Evolutionary conservation across 495 filamentous ascomycete species (phyloP).

Genomic region (Hypomontagnella submonticulosa): DNA sequence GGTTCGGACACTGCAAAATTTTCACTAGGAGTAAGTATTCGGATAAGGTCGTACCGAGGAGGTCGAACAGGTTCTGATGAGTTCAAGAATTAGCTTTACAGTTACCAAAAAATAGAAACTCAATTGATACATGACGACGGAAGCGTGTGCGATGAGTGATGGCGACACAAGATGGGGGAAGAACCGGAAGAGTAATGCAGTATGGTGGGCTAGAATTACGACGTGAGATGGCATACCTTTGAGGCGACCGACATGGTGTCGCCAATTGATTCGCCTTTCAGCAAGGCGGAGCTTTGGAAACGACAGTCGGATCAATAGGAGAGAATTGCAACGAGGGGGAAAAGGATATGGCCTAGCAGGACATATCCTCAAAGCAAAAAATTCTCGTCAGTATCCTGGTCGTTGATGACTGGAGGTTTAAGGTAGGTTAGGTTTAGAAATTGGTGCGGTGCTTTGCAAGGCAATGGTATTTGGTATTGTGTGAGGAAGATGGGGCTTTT

Average conservation of each 20-base stretch:
- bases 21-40: conserved; percentile 41
- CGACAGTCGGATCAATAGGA: conserved; percentile 49
- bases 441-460: conserved; percentile 17
- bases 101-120: conserved; percentile 4
- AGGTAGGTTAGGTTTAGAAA: conserved; percentile 18
- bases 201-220: neutral
- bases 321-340: conserved; percentile 40
- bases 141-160: conserved; percentile 2
- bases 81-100: conserved; percentile 47
- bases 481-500: conserved; percentile 17
- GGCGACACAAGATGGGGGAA: neutral
- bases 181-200: neutral
- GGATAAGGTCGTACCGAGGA: conserved; percentile 76
- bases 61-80: conserved; percentile 82
- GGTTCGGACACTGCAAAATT: conserved; percentile 38
- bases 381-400: conserved; percentile 27
- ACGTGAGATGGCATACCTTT: conserved; percentile 60
- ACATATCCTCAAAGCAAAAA: conserved; percentile 44
- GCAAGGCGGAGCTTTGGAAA: conserved; percentile 54
- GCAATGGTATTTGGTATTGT: conserved; percentile 14
- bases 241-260: conserved; percentile 72
- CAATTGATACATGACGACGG: conserved; percentile 10
- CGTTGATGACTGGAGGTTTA: conserved; percentile 17
- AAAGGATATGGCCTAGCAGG: conserved; percentile 50
- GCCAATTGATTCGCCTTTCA: conserved; percentile 60